Percentiles rank a stretch among this genome's conserved stretches.
These are phyloP conservation scores for Paraphaeosphaeria sporulosa DNA, from an alignment of 2,329 filamentous ascomycete genomes.

Conservation along the genomic window DNA sequence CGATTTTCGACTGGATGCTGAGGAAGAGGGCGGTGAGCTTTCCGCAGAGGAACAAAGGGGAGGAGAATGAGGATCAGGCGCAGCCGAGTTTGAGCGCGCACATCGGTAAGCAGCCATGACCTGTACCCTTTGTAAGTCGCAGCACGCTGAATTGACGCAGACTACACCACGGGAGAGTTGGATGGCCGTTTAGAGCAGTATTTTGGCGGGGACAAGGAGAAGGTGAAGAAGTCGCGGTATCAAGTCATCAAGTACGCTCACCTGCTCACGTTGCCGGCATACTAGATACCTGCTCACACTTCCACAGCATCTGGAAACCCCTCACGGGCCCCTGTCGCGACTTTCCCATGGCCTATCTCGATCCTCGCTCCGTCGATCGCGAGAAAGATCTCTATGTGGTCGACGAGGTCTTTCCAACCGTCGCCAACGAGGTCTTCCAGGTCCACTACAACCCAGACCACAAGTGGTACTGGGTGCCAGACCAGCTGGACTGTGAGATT, in stretches of 20 bases:
- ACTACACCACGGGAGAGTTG: constrained; percentile 18
- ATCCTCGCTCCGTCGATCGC: constrained; percentile 9
- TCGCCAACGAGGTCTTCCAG: constrained; percentile 21
- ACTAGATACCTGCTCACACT: background rate
- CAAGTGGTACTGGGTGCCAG: constrained; percentile 20
- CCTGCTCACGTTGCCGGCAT: too few species aligned
- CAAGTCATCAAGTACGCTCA: constrained; percentile 20
- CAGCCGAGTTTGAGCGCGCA: constrained; percentile 18
- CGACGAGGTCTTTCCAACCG: constrained; percentile 21
- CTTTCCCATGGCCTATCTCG: constrained; percentile 21
- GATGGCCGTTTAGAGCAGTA: constrained; percentile 17
- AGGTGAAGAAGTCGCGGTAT: constrained; percentile 12
- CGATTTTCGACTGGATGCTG: constrained; percentile 21
- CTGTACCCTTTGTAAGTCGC: background rate
- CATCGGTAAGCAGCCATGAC: constrained; percentile 10
- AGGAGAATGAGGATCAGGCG: constrained; percentile 14
- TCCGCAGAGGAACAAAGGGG: constrained; percentile 13
- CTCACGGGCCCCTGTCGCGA: constrained; percentile 18
- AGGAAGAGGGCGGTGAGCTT: constrained; percentile 18
- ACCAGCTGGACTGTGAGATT: constrained; percentile 19
- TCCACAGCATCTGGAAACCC: constrained; percentile 19
- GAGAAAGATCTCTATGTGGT: constrained; percentile 17
- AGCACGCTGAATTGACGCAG: constrained; percentile 2
- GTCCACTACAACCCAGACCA: constrained; percentile 18
- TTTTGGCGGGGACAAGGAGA: constrained; percentile 15